Conservation (phyloP, 202 grass and related monocot species). For the Eragrostis tef region DNA sequence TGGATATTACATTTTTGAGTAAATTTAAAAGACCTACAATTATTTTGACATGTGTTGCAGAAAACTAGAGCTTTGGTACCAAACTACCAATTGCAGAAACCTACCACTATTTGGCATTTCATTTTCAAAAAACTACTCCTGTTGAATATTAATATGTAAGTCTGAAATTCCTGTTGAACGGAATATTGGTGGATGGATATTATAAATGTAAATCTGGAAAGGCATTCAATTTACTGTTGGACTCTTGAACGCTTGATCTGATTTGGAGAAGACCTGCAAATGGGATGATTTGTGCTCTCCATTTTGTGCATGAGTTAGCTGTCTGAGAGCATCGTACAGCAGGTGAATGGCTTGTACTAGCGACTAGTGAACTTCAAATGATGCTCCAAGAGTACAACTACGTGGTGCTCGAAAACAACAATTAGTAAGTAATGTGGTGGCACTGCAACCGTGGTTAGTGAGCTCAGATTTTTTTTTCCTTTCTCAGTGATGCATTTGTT, state of each 20-base stretch:
- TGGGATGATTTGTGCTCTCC: background rate
- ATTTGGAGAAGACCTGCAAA: background rate
- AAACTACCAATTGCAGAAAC: too few species aligned
- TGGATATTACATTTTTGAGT: background rate
- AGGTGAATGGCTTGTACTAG: background rate
- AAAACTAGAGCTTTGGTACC: too few species aligned
- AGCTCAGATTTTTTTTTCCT: conserved; percentile 26
- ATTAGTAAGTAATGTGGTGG: conserved; percentile 44
- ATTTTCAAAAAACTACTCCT: too few species aligned
- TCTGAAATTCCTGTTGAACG: too few species aligned
- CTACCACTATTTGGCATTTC: too few species aligned
- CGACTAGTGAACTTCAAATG: background rate
- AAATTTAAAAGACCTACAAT: too few species aligned
- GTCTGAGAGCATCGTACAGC: background rate
- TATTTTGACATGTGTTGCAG: too few species aligned
- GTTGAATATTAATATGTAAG: too few species aligned
- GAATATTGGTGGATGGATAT: background rate
- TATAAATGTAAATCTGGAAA: background rate
- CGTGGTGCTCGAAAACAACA: conserved; percentile 52
- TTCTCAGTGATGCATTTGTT: conserved; percentile 27
- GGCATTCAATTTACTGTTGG: background rate
- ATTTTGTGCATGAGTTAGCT: background rate
- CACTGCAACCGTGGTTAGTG: conserved; percentile 55
- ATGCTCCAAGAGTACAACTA: background rate
- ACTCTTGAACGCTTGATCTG: background rate